Percentiles rank a stretch among this genome's conserved stretches.
Conservation (phyloP, 2,329 filamentous ascomycete genomes). For the Pezicula radicicola region DNA sequence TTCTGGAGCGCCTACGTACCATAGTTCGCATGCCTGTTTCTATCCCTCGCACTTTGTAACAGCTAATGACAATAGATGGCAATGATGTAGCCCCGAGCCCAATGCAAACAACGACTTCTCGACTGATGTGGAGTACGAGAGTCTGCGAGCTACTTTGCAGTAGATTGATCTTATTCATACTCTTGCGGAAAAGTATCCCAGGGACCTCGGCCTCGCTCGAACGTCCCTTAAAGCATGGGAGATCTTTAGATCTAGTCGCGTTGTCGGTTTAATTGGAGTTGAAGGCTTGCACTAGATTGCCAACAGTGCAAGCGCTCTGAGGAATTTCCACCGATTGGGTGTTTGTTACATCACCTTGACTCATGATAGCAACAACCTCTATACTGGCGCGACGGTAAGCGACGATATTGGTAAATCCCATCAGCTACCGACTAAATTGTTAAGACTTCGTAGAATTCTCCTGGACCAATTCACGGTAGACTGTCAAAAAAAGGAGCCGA, state of each 20-base stretch:
- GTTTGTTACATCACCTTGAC: slow-evolving; percentile 64
- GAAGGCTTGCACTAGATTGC: slow-evolving; percentile 52
- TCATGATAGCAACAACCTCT: slow-evolving; percentile 65
- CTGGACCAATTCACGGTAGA: slow-evolving; percentile 31
- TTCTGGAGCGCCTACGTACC: slow-evolving; percentile 25
- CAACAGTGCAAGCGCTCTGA: slow-evolving; percentile 54
- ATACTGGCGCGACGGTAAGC: slow-evolving; percentile 35
- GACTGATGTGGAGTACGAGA: slow-evolving; percentile 9
- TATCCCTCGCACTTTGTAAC: neutral
- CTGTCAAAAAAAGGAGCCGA: slow-evolving; percentile 50
- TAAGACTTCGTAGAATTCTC: no score
- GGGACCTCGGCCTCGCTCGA: neutral
- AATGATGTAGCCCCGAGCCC: neutral
- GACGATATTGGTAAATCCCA: neutral
- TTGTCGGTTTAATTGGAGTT: slow-evolving; percentile 56
- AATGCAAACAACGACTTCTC: slow-evolving; percentile 10
- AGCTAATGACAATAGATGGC: no score
- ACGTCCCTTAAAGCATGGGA: neutral
- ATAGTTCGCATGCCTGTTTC: slow-evolving; percentile 12
- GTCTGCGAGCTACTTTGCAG: slow-evolving; percentile 49
- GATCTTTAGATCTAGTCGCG: slow-evolving; percentile 34
- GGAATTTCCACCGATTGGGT: slow-evolving; percentile 56
- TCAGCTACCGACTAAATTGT: no score
- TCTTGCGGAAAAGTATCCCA: slow-evolving; percentile 28
- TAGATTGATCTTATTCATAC: slow-evolving; percentile 54